Evolutionary conservation across 805 yeast genomes (phyloP).

Genomic region (Saturnispora silvae): DNA sequence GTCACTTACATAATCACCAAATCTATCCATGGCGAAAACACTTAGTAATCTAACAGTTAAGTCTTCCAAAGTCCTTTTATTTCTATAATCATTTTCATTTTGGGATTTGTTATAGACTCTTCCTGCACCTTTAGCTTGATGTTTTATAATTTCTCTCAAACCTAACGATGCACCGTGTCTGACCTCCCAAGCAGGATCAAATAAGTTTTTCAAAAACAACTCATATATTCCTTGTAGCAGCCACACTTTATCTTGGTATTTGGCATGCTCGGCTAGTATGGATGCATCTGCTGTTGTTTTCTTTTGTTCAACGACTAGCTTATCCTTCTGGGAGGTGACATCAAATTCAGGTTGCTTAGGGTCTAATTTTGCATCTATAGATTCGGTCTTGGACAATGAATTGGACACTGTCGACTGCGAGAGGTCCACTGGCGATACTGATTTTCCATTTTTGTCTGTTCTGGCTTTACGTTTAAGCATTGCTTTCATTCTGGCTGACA

Average conservation of each 20-base stretch:
- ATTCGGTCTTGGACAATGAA: conserved; percentile 40
- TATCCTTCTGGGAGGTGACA: conserved; percentile 71
- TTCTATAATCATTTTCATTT: conserved; percentile 55
- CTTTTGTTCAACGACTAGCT: conserved; percentile 75
- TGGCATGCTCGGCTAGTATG: conserved; percentile 18
- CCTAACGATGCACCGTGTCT: conserved; percentile 96
- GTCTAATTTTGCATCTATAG: conserved; percentile 48
- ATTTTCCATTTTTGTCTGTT: conserved; percentile 39
- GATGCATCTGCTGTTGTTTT: conserved; percentile 37
- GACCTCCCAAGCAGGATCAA: conserved; percentile 83
- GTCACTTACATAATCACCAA: conserved; percentile 95
- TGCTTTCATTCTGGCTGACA: conserved; percentile 77
- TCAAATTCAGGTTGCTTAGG: conserved; percentile 18
- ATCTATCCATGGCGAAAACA: conserved; percentile 83
- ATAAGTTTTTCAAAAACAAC: conserved; percentile 63
- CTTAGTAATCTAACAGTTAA: conserved; percentile 76
- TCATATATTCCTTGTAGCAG: conserved; percentile 91
- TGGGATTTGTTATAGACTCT: conserved; percentile 53
- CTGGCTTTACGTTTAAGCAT: conserved; percentile 90
- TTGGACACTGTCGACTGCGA: conserved; percentile 62
- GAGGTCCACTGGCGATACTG: conserved; percentile 48
- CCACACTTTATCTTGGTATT: conserved; percentile 74
- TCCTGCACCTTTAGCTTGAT: conserved; percentile 79
- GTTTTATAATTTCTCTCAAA: conserved; percentile 66
- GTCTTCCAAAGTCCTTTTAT: conserved; percentile 70